Base-by-base conservation (phyloP, 2,329 filamentous ascomycete genomes). In the Ophiostoma sp. region DNA sequence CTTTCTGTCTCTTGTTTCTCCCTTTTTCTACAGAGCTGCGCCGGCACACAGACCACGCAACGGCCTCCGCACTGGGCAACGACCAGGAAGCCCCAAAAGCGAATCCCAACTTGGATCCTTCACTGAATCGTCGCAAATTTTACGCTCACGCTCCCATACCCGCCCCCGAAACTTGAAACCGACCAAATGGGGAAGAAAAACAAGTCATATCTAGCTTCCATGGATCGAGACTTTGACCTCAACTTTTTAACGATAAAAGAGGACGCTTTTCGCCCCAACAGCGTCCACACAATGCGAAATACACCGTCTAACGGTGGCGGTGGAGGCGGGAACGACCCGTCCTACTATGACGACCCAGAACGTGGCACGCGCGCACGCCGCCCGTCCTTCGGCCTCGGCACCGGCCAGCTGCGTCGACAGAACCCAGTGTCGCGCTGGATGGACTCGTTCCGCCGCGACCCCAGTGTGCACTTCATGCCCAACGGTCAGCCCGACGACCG, bases 361-460 rank as follows among this genome's bases (percentile, higher is more conserved):
- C 69, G 52, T 15, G 65, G 39, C n/a, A 44, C 31, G 10, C 39
- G 33, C 57, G 36, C 67, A 15, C 70, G 72, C 11, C 73, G 73
- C 7, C 57, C 72, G 27, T 73, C 73, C 7, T 71, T 72, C 48
- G 73, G 73, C 60, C 20, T 72, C 7, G 71, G 73, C 69, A 70
- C 68, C 4, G 70, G 68, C 60, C 41, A 23, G 20, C 31, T 60
- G 10, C 69, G n/a, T 6, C 72, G 67, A 31, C 48, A 69, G 8
- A 70, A 72, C 48, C 69, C 68, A 41, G 17, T 74, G 11, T 31
- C 62, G 20, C 82, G 82, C 72, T 81, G 87, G 75, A 73, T 88
- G 74, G 85, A 90, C 78, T 84, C 85, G 78, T 90, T 91, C 81
- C 85, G 84, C 74, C 84, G 87, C 71, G 87, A 90, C 74, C 85